Percentiles rank a stretch among this genome's conserved stretches.
These are phyloP conservation scores for Talaromyces sp. DNA, from an alignment of 2,329 filamentous ascomycete genomes.

Conservation along the genomic window DNA sequence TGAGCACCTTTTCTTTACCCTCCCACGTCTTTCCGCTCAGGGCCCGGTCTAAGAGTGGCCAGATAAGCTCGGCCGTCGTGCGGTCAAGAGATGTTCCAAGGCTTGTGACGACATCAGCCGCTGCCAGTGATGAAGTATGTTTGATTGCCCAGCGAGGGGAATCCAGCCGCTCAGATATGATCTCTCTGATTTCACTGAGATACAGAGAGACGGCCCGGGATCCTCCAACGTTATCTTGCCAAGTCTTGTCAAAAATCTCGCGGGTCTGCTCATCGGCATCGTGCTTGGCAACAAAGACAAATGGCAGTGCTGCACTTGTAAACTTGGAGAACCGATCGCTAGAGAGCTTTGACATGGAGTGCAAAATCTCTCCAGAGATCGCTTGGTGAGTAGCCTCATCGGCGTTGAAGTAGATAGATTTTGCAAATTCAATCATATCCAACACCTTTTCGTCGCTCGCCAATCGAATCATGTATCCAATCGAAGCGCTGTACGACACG, in stretches of 20 bases:
- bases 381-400: constrained; percentile 72
- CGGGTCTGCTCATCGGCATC: constrained; percentile 76
- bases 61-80: constrained; percentile 60
- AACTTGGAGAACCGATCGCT: constrained; percentile 81
- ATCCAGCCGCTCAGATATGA: constrained; percentile 65
- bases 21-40: constrained; percentile 86
- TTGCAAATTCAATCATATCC: constrained; percentile 50
- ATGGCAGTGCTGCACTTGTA: constrained; percentile 71
- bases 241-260: constrained; percentile 77
- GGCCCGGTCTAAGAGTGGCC: constrained; percentile 78
- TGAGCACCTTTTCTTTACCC: constrained; percentile 80
- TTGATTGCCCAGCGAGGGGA: constrained; percentile 86
- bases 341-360: constrained; percentile 77
- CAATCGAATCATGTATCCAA: constrained; percentile 74
- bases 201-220: constrained; percentile 77
- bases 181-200: constrained; percentile 69
- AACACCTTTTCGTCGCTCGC: constrained; percentile 56
- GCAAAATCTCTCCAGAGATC: constrained; percentile 75
- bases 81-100: constrained; percentile 55
- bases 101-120: constrained; percentile 67
- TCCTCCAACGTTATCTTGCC: constrained; percentile 86
- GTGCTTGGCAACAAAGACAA: constrained; percentile 81
- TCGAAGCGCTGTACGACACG: constrained; percentile 77
- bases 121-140: constrained; percentile 76
- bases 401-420: constrained; percentile 72